Evolutionary conservation across 73 alveolate genomes (phyloP), one percentile per base, ranked within the genome.

Genomic region (Durusdinium trenchii): DNA sequence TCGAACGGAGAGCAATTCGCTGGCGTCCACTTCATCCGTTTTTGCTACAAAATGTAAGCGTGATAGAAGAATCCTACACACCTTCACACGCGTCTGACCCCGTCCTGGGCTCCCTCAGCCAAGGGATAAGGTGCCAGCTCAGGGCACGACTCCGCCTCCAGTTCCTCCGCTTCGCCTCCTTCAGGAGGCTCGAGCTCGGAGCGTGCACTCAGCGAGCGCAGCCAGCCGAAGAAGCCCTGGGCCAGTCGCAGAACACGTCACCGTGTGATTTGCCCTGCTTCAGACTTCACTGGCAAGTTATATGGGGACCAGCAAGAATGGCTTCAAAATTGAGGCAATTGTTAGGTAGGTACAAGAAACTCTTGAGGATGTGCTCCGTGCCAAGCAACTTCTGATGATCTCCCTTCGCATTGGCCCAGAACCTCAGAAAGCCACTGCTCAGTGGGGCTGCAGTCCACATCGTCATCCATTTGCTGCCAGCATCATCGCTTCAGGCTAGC

Each of bases 351-450:
- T 20, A 54, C 9, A 9, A 54, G 28, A 54, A 54, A 20, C 64
- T 54, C 20, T 20, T n/a, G n/a, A n/a, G n/a, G n/a, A n/a, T n/a
- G n/a, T n/a, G n/a, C n/a, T n/a, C n/a, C n/a, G n/a, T n/a, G 89
- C 38, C 64, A 32, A 45, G 89, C 60, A 43, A 46, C 89, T 50
- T 26, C 26, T 81, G 91, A 47, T 1, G 91, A 81, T 32, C 48
- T 81, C 71, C 48, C 91, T 45, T 84, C 94, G 51, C 94, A 84
- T 36, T 61, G 76, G 35, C 51, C 94, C 94, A 84, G 52, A 6
- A 84, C 73, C 52, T 84, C 54, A 6, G 40, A 75, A 50, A 84
- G 51, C 94, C 94, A 84, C 76, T 51, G 94, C 52, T 84, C 94
- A 48, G 94, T 84, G 5, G 94, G 94, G 75, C 94, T 84, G 40